A percentile compares a stretch with the other conserved stretches of the same genome.
phyloP scores from a whole-genome alignment of 2,329 filamentous ascomycete species.

The Aspergillus pseudonomiae region DNA sequence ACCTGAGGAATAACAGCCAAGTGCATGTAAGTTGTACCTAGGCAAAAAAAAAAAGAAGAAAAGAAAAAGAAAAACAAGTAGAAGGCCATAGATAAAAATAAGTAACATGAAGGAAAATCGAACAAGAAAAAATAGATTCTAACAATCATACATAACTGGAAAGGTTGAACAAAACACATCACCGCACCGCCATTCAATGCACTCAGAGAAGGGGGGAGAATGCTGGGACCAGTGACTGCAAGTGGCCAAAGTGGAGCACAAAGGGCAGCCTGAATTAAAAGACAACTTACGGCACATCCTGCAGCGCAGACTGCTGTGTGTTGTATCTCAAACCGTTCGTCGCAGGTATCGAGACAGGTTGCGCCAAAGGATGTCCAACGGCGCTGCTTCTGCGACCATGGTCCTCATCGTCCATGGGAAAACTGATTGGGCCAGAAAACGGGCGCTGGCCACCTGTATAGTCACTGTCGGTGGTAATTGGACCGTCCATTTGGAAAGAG shows the following conservation, averaged over 20 bases:
- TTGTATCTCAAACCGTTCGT: conserved; percentile 56
- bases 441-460: conserved; percentile 40
- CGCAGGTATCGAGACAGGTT: conserved; percentile 49
- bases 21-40: conserved; percentile 33
- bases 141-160: conserved; percentile 2
- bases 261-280: conserved; percentile 43
- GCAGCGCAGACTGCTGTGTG: conserved; percentile 53
- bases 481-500: conserved; percentile 42
- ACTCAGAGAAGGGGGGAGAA: conserved; percentile 35
- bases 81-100: too few relatives aligned
- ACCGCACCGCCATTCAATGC: conserved; percentile 31
- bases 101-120: background rate
- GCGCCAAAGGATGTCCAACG: conserved; percentile 50
- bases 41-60: conserved; percentile 18
- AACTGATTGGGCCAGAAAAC: conserved; percentile 38
- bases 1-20: conserved; percentile 17
- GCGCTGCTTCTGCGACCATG: conserved; percentile 54
- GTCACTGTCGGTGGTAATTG: conserved; percentile 43
- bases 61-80: too few relatives aligned
- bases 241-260: conserved; percentile 34
- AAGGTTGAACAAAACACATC: conserved; percentile 9
- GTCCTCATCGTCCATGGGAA: conserved; percentile 48
- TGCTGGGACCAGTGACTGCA: conserved; percentile 35
- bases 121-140: background rate
- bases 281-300: conserved; percentile 59